Base-by-base conservation (phyloP, 139 green algal genomes). In the Ulvella scutata region DNA sequence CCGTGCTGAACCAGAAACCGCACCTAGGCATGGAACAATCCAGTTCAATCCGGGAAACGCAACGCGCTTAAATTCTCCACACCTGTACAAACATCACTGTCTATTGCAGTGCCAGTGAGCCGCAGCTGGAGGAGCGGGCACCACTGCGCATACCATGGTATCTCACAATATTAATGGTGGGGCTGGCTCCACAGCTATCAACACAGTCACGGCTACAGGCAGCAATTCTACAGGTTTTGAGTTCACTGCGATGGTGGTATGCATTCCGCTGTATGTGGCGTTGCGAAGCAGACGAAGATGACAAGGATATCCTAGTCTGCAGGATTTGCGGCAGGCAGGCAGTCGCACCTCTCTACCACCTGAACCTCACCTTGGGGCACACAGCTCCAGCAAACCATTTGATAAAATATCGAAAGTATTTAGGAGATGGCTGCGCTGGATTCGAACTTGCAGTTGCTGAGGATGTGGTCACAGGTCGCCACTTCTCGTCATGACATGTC, bases 31-130 rank as follows among this genome's bases (percentile, higher is more conserved):
- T 7, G 59, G 73, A 51, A 72, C 79, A 21, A 86, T 26, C 44
- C 51, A 85, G 60, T 86, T 86, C 43, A 82, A 81, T 28, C 84
- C 82, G 36, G 85, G 81, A 40, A 79, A 31, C 0, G 77, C 84
- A 4, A 89, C 13, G 35, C 81, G 77, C 29, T 26, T 76, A 73
- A 84, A 88, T 26, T 79, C 76, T 44, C 84, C 84, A 38, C 76
- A 88, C 33, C 43, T 67, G 51, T 26, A 67, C 31, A 23, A 9
- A 67, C 51, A 26, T 67, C 33, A 7, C 7, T 67, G 51, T 34
- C 31, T 26, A 13, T 34, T n/a, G 1, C n/a, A n/a, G 6, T 29
- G 20, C 20, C 51, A 67, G 51, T 67, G n/a, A 67, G 33, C 6
- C 20, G 17, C 20, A 13, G 51, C 51, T 29, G n/a, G 51, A n/a